Conservation (phyloP, 2,329 filamentous ascomycete genomes). For the Penicillium concentricum region DNA sequence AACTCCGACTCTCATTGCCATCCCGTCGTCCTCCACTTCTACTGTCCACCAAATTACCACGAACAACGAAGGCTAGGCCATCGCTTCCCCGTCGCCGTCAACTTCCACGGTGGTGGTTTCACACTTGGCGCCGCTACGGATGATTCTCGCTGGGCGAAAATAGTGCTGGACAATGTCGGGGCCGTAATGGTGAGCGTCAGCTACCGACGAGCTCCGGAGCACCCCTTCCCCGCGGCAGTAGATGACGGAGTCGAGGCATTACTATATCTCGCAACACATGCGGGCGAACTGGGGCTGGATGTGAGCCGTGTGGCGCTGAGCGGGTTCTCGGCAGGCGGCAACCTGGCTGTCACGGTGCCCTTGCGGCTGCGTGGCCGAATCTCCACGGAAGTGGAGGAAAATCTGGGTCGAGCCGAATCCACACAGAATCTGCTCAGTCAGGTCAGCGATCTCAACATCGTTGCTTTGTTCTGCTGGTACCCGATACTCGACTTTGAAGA, state of each 20-base stretch:
- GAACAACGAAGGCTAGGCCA: slow-evolving; percentile 36
- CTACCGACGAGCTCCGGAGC: slow-evolving; percentile 61
- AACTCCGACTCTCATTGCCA: slow-evolving; percentile 50
- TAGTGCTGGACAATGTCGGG: slow-evolving; percentile 55
- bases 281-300: slow-evolving; percentile 57
- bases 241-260: slow-evolving; percentile 64
- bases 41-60: slow-evolving; percentile 52
- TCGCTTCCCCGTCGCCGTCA: slow-evolving; percentile 59
- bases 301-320: slow-evolving; percentile 57
- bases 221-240: slow-evolving; percentile 62
- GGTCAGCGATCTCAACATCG: slow-evolving; percentile 49
- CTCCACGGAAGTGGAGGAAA: slow-evolving; percentile 24
- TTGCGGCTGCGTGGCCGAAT: slow-evolving; percentile 52
- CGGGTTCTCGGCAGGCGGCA: slow-evolving; percentile 64
- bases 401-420: slow-evolving; percentile 32
- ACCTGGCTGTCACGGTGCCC: slow-evolving; percentile 62
- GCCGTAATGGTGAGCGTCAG: slow-evolving; percentile 62
- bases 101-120: slow-evolving; percentile 66
- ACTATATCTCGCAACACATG: slow-evolving; percentile 57
- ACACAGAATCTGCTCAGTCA: slow-evolving; percentile 38
- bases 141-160: slow-evolving; percentile 59
- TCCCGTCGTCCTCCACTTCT: slow-evolving; percentile 59
- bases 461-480: slow-evolving; percentile 62
- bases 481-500: slow-evolving; percentile 62
- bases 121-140: slow-evolving; percentile 60